Conservation (phyloP, 1,284 basidiomycete species). For the Veloporphyrellus conicus region DNA sequence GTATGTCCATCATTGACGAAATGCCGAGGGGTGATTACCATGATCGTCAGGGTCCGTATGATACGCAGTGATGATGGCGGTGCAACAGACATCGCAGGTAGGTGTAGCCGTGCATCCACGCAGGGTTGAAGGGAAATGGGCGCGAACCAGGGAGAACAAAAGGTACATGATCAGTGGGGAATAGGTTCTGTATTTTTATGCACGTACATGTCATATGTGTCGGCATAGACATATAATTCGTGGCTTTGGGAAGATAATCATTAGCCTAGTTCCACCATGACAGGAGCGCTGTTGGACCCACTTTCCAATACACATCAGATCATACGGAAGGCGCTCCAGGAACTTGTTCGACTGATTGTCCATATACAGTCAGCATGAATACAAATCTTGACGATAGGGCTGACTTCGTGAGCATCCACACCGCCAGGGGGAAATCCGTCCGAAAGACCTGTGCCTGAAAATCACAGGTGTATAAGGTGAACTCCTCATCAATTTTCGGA, state of each 20-base stretch:
- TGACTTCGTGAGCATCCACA: slow-evolving; percentile 67
- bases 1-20: too few relatives aligned
- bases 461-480: slow-evolving; percentile 1
- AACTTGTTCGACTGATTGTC: slow-evolving; percentile 59
- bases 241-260: slow-evolving; percentile 46
- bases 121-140: neutral
- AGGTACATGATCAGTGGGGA: slow-evolving; percentile 12
- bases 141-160: neutral
- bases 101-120: neutral
- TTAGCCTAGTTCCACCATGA: neutral
- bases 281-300: slow-evolving; percentile 21
- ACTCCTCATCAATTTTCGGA: neutral
- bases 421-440: slow-evolving; percentile 72
- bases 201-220: slow-evolving; percentile 70
- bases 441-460: slow-evolving; percentile 60
- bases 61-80: neutral
- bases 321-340: slow-evolving; percentile 73
- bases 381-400: neutral
- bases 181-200: neutral
- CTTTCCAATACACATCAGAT: slow-evolving; percentile 84
- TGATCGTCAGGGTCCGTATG: slow-evolving; percentile 7
- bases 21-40: neutral
- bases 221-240: slow-evolving; percentile 77
- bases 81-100: neutral
- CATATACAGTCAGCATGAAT: neutral